A percentile compares a stretch with the other conserved stretches of the same genome.
These are phyloP conservation scores for Chloropicon primus DNA, from an alignment of 139 green algal species.

Conservation along the genomic window DNA sequence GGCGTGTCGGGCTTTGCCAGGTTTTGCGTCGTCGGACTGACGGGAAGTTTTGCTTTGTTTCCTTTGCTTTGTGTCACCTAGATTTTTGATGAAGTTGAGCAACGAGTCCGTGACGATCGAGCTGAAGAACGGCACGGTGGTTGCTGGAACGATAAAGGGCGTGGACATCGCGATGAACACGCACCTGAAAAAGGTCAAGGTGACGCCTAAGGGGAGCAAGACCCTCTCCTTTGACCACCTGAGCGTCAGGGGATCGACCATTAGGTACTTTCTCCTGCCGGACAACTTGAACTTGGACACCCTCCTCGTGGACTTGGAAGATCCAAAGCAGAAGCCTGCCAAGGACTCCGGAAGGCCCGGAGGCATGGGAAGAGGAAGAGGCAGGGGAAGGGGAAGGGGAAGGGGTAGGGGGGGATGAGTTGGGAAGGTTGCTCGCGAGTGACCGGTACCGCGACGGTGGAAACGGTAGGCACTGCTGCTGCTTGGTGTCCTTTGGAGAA, in stretches of 20 bases:
- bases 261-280: slow-evolving; percentile 93
- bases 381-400: neutral
- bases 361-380: slow-evolving; percentile 2
- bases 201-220: slow-evolving; percentile 83
- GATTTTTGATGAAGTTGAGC: slow-evolving; percentile 95
- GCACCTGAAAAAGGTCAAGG: slow-evolving; percentile 90
- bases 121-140: slow-evolving; percentile 93
- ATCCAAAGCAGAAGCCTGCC: slow-evolving; percentile 65
- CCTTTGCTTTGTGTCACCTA: too few relatives aligned
- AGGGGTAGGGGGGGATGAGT: neutral
- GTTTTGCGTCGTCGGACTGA: too few relatives aligned
- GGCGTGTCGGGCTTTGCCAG: too few relatives aligned
- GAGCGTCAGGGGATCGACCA: slow-evolving; percentile 39
- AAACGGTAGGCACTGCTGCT: too few relatives aligned
- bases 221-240: slow-evolving; percentile 75
- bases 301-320: slow-evolving; percentile 91
- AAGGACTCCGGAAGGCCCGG: neutral
- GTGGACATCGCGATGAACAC: slow-evolving; percentile 99
- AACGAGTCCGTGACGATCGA: slow-evolving; percentile 97
- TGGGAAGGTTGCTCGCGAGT: neutral
- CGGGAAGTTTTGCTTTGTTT: too few relatives aligned
- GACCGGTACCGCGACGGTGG: too few relatives aligned
- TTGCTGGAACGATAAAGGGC: slow-evolving; percentile 88
- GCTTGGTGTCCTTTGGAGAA: too few relatives aligned
- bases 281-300: slow-evolving; percentile 97